A percentile compares a stretch with the other conserved stretches of the same genome.
phyloP scores from a whole-genome alignment of 2,329 filamentous ascomycete species.

The Clonostachys rhizophaga region DNA sequence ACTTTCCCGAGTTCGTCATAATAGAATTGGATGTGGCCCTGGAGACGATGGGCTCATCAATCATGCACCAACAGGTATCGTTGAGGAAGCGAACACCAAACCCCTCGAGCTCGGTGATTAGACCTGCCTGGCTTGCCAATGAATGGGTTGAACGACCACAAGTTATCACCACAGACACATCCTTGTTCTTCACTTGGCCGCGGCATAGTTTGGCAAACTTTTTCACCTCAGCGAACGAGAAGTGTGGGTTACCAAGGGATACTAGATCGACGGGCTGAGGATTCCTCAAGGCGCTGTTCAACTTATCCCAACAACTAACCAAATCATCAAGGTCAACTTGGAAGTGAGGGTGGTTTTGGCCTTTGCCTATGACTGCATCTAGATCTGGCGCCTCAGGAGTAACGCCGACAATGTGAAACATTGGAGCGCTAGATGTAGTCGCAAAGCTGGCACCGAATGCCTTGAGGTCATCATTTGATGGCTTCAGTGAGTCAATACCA shows the following conservation, averaged over 20 bases:
- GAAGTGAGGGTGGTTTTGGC: not conserved
- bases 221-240: conserved; percentile 27
- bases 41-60: conserved; percentile 29
- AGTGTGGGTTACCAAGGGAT: conserved; percentile 39
- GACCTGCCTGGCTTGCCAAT: conserved; percentile 14
- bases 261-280: conserved; percentile 23
- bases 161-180: conserved; percentile 9
- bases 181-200: conserved; percentile 11
- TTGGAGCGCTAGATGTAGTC: conserved; percentile 30
- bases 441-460: conserved; percentile 38
- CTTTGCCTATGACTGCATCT: conserved; percentile 1
- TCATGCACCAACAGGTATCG: conserved; percentile 44
- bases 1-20: conserved; percentile 40
- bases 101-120: conserved; percentile 16
- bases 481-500: conserved; percentile 18
- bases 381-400: conserved; percentile 25
- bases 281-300: not conserved
- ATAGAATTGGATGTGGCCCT: conserved; percentile 13
- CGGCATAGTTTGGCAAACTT: conserved; percentile 20
- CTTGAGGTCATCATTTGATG: conserved; percentile 26
- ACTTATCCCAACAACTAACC: conserved; percentile 2
- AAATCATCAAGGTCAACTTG: not conserved
- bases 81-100: conserved; percentile 33
- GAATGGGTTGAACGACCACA: conserved; percentile 3
- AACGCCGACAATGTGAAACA: conserved; percentile 35